Base-by-base conservation (phyloP, 305 asterid species). In the Ajuga reptans region DNA sequence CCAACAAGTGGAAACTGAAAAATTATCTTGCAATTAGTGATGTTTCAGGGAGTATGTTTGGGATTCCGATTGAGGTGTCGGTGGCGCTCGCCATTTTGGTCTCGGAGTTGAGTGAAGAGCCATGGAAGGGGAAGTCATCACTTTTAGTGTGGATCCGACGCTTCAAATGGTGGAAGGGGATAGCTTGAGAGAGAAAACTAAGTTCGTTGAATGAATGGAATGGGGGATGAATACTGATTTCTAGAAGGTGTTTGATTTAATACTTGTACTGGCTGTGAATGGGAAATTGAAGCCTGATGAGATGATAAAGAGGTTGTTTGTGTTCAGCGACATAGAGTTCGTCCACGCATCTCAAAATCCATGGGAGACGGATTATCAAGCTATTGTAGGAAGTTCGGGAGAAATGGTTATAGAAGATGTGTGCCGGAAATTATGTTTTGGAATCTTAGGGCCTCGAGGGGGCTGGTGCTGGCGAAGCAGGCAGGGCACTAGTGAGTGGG, bases 361-460 rank as follows among this genome's bases (percentile, higher is more conserved):
- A 3, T 83, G 85, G 85, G 84, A 81, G 76, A 78, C 84, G 0
- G 82, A 83, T 66, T 72, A 76, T 34, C 12, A 64, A 61, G 67
- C 36, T 15, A 81, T 79, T 15, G 72, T 63, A 60, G 69, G 72
- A 72, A 84, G 74, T 84, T 72, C 10, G n/a, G 5, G 41, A 64
- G 60, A 29, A 50, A 16, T 0, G 86, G 82, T 0, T 82, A 80
- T 29, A 67, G 64, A 12, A 66, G 73, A 43, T 11, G 62, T 17
- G 77, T 81, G 15, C 86, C 86, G 0, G 78, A 81, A 10, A 84
- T 84, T 15, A 84, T 84, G 78, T 84, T 84, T 53, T 82, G 89
- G 87, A 80, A 84, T 10, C 29, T 84, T 59, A 52, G 82, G 72
- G 77, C 81, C 9, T 84, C 88, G 1, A 45, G 14, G 59, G 80